Evolutionary conservation across 2,329 filamentous ascomycete genomes (phyloP).

Genomic region (Tolypocladium cylindrosporum): DNA sequence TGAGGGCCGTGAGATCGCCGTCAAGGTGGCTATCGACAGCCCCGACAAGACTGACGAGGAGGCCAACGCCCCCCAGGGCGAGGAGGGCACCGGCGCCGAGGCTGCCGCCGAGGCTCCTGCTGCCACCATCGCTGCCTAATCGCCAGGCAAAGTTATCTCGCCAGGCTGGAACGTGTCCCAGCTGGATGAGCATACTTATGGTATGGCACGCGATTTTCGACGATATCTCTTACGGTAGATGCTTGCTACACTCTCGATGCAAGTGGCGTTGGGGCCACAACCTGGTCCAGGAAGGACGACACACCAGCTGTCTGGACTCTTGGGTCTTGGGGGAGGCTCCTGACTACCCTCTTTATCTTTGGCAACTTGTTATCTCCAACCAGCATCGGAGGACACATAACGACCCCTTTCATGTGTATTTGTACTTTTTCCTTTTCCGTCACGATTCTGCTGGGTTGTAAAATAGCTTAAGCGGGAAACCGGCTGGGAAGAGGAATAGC

Average conservation of each 20-base stretch:
- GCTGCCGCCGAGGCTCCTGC: slow-evolving; percentile 15
- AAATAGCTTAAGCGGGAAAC: slow-evolving; percentile 21
- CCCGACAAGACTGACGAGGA: slow-evolving; percentile 93
- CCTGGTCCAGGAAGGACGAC: background rate
- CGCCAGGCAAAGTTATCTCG: slow-evolving; percentile 11
- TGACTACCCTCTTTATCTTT: background rate
- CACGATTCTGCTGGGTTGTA: slow-evolving; percentile 25
- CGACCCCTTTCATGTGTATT: slow-evolving; percentile 19
- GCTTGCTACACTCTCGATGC: slow-evolving; percentile 12
- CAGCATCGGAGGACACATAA: background rate
- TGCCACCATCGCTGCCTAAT: slow-evolving; percentile 21
- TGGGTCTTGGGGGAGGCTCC: background rate
- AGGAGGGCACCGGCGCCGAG: slow-evolving; percentile 32
- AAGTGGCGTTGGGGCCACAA: background rate
- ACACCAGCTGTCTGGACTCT: slow-evolving; percentile 3
- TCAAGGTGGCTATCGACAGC: slow-evolving; percentile 99
- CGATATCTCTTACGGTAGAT: slow-evolving; percentile 28
- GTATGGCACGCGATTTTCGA: slow-evolving; percentile 29
- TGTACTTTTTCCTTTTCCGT: slow-evolving; percentile 21
- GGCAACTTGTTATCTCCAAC: slow-evolving; percentile 1
- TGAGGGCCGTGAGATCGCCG: slow-evolving; percentile 95
- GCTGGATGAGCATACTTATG: slow-evolving; percentile 24
- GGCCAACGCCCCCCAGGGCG: slow-evolving; percentile 45
- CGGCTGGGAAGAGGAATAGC: slow-evolving; percentile 21
- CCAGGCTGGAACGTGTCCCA: slow-evolving; percentile 14